Evolutionary conservation across 331 rosid genomes (phyloP).

Genomic region (Malus hybrid): DNA sequence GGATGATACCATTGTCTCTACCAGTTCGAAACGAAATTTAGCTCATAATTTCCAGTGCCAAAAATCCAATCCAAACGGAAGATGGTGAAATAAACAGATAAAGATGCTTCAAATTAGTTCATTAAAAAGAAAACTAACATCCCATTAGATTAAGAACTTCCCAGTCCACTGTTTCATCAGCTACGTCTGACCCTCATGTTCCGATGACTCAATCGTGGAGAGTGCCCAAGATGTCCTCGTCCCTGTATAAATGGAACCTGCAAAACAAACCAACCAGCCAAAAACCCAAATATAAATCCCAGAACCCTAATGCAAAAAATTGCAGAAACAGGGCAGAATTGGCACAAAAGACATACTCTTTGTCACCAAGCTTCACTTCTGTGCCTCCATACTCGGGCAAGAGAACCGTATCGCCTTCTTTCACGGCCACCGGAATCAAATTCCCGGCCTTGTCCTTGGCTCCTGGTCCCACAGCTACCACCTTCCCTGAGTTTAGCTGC

Average conservation of each 20-base stretch:
- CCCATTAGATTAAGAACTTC: neutral
- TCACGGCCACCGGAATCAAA: slow-evolving; percentile 59
- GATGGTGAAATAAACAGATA: neutral
- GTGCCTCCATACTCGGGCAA: slow-evolving; percentile 94
- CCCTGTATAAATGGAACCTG: slow-evolving; percentile 80
- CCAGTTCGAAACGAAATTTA: neutral
- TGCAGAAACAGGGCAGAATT: neutral
- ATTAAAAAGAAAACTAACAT: neutral
- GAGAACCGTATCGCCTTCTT: slow-evolving; percentile 79
- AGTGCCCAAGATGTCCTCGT: slow-evolving; percentile 83
- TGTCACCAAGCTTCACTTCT: slow-evolving; percentile 77
- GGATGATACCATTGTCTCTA: neutral
- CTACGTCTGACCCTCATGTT: neutral
- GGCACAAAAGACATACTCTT: slow-evolving; percentile 47
- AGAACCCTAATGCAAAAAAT: neutral
- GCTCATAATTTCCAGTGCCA: neutral
- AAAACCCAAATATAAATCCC: neutral
- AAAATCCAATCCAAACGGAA: neutral
- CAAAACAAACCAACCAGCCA: slow-evolving; percentile 1
- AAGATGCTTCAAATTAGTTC: neutral
- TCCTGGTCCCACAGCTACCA: slow-evolving; percentile 86
- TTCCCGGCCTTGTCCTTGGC: slow-evolving; percentile 55
- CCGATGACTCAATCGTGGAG: slow-evolving; percentile 41
- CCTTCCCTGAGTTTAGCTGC: slow-evolving; percentile 87
- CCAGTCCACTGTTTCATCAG: neutral